Evolutionary conservation across 768 basidiomycete species (phyloP), one percentile per base, ranked within the genome.

Genomic region (Russula sp.): DNA sequence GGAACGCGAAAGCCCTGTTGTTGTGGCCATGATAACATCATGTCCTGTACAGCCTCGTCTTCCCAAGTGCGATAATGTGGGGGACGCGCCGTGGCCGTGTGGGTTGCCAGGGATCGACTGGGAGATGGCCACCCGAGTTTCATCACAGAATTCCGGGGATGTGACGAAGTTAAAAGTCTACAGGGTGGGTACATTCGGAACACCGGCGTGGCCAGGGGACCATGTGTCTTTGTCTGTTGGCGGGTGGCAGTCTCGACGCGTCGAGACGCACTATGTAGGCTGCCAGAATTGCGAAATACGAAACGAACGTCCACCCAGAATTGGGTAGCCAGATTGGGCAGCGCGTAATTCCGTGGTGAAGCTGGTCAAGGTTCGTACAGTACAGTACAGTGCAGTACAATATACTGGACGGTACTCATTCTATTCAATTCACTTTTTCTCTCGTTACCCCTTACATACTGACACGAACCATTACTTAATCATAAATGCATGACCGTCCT

Each of bases 291-390:
- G 52, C 51, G 37, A 59, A 66, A 63, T 42, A 63, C 53, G 48
- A 39, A 47, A 37, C 62, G 55, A 49, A 66, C 56, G 47, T 66
- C 65, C 11, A 20, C 50, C 62, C 53, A 64, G 18, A 66, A 64
- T 22, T 18, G 52, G 8, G 65, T 27, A 31, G 57, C 62, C 53
- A 66, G 53, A 8, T 45, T 51, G 57, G 35, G 60, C 31, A 32
- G 3, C 27, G 27, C 27, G 27, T 27, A 27, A 27, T 27, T 27
- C 27, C 27, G 27, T 27, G 27, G 27, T 27, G 27, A 27, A 27
- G 27, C 27, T 27, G 27, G 27, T 27, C 27, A 27, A 27, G 27
- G 27, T 27, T 27, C 27, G 27, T 27, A 27, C 27, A 27, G 2
- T 27, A 27, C 27, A 27, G 27, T 27, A 27, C 27, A 27, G 27